These are phyloP conservation scores for Eragrostis tef DNA, from an alignment of 202 grass and related monocot species.

Conservation along the genomic window DNA sequence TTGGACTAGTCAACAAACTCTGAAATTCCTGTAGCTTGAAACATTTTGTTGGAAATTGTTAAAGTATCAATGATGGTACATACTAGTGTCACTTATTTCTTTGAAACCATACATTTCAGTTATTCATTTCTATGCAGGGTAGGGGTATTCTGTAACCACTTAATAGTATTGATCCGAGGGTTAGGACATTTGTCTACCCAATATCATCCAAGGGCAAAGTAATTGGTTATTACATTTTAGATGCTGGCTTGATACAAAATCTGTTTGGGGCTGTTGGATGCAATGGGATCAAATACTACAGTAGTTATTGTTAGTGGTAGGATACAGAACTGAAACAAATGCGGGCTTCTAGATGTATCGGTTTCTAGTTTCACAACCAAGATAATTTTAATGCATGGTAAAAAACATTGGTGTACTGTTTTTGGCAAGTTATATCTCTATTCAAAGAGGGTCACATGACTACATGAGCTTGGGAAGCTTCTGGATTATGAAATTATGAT, in stretches of 20 bases:
- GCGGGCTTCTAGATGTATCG: background rate
- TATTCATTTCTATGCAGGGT: background rate
- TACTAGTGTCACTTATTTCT: background rate
- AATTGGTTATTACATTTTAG: background rate
- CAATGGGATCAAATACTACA: background rate
- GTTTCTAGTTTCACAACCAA: background rate
- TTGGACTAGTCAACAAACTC: background rate
- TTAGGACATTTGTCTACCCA: background rate
- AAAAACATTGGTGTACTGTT: background rate
- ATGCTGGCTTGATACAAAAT: background rate
- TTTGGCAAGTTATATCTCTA: background rate
- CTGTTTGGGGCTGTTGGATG: background rate
- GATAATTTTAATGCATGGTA: background rate
- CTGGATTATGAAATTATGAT: background rate
- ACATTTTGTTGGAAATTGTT: background rate
- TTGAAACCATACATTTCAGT: background rate
- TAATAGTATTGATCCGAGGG: background rate
- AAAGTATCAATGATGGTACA: background rate
- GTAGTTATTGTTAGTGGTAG: background rate
- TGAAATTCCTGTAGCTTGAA: background rate
- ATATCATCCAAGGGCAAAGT: slow-evolving; percentile 7
- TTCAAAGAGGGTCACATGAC: background rate
- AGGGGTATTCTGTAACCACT: background rate
- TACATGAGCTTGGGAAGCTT: background rate
- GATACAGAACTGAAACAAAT: slow-evolving; percentile 3